A percentile compares a stretch with the other conserved stretches of the same genome.
phyloP scores from a whole-genome alignment of 2,329 filamentous ascomycete species.

The Calonectria hongkongensis region DNA sequence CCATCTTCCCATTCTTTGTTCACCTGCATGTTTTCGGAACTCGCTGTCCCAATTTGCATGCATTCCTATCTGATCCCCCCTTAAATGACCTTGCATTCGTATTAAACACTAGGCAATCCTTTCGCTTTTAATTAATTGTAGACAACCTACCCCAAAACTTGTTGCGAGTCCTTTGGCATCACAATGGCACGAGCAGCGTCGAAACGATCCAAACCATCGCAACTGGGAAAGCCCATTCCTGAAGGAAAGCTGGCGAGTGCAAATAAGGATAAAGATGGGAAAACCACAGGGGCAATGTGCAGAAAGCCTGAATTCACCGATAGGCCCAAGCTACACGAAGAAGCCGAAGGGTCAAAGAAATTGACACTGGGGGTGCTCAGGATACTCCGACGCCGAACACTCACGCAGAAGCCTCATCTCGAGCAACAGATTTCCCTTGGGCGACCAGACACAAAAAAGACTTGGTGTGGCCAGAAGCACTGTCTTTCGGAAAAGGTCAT shows the following conservation, averaged over 20 bases:
- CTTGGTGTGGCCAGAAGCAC: conserved; percentile 46
- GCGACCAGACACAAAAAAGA: conserved; percentile 42
- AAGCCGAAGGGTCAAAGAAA: background rate
- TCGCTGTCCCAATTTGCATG: background rate
- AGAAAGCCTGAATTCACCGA: background rate
- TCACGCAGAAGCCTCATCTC: conserved; percentile 24
- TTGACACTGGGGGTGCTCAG: background rate
- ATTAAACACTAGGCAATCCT: background rate
- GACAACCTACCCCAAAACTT: background rate
- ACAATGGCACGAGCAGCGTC: background rate
- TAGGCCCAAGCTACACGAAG: background rate
- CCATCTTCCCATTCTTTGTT: conserved; percentile 6
- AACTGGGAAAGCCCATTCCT: no score
- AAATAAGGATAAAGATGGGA: background rate
- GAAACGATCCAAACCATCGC: background rate
- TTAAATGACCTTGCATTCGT: background rate
- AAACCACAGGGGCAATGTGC: background rate
- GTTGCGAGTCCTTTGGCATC: background rate
- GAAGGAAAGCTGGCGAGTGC: no score
- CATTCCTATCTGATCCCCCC: background rate
- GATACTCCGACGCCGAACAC: conserved; percentile 4
- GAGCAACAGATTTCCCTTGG: conserved; percentile 47
- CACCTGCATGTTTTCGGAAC: background rate
- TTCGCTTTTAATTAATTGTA: background rate
- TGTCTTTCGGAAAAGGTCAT: conserved; percentile 41